Conservation (phyloP, 2,329 filamentous ascomycete genomes). For the Claviceps maximensis region DNA sequence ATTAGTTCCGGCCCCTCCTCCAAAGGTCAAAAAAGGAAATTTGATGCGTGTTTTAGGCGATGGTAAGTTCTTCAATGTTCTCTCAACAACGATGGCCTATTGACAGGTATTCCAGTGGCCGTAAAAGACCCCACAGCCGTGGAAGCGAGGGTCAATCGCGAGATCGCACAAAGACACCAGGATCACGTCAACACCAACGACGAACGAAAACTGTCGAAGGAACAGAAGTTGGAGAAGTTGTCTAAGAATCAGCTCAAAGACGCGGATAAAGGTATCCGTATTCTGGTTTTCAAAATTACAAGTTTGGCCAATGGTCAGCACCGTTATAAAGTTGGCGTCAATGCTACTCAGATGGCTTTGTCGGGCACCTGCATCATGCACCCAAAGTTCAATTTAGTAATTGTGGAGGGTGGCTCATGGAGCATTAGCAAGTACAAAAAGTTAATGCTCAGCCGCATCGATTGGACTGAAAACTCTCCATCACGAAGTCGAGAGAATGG, state of each 20-base stretch:
- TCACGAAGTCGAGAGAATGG: conserved; percentile 50
- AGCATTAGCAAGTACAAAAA: conserved; percentile 79
- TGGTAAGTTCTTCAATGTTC: conserved; percentile 29
- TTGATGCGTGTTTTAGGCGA: conserved; percentile 95
- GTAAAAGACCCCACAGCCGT: conserved; percentile 97
- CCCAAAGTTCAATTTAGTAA: conserved; percentile 74
- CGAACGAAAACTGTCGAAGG: conserved; percentile 76
- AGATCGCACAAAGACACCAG: conserved; percentile 76
- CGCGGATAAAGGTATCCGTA: conserved; percentile 69
- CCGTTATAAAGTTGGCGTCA: conserved; percentile 83
- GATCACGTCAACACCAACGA: conserved; percentile 70
- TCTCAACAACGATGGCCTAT: background rate
- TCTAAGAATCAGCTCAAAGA: conserved; percentile 74
- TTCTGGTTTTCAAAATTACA: conserved; percentile 80
- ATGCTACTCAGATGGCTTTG: conserved; percentile 77
- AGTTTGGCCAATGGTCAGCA: conserved; percentile 87
- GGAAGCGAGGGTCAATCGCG: conserved; percentile 81
- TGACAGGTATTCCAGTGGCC: conserved; percentile 23
- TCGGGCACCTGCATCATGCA: conserved; percentile 89
- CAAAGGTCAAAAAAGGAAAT: conserved; percentile 95
- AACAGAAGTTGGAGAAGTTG: conserved; percentile 75
- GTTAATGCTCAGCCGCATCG: conserved; percentile 82
- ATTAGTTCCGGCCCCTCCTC: conserved; percentile 75
- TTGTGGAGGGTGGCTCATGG: conserved; percentile 83
- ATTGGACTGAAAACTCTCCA: conserved; percentile 82